Evolutionary conservation across 192 early-diverging fungal genomes (phyloP), one percentile per base, ranked within the genome.

Genomic region (Backusella parvicylindrica): DNA sequence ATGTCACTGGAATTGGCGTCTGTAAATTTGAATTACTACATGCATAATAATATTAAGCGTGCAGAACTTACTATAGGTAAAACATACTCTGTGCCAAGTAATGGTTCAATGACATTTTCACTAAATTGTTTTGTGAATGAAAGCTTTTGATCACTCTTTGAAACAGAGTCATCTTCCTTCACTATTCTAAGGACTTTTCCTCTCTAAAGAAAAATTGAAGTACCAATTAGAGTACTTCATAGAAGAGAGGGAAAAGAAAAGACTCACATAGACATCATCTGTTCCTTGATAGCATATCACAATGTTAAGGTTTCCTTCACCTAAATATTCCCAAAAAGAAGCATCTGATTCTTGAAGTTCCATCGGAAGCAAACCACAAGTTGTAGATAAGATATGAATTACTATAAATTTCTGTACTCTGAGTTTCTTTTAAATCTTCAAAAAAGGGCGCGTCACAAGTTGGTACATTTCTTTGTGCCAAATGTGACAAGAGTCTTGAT

Each of bases 291-390:
- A 89, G 8, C 80, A 40, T 11, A 93, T 74, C 3, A 90, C 83
- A 7, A 91, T 74, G 75, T 89, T 89, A 12, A 77, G 79, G 75
- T 93, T 93, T 21, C 92, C 92, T 76, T 93, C 92, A 63, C 83
- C 85, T 41, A 83, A 75, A 77, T 93, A 93, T 7, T 37, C 28
- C 92, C 92, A 93, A 15, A 82, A 68, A 32, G 12, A n/a, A 18
- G 85, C 68, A 33, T 68, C 72, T 7, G 30, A 53, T 68, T 69
- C 32, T 16, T 32, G 36, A 41, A 78, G 23, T 47, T 16, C 53
- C 26, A 28, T 60, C 47, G 13, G 33, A 26, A 56, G 31, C 47
- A 7, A 18, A 38, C 79, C 79, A 81, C 74, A 81, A 81, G 53
- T 81, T 71, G 71, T 16, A 15, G 4, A 68, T 9, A 21, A 23